Conservation (phyloP, 805 yeast genomes). For the Cyberlindnera bimundalis region DNA sequence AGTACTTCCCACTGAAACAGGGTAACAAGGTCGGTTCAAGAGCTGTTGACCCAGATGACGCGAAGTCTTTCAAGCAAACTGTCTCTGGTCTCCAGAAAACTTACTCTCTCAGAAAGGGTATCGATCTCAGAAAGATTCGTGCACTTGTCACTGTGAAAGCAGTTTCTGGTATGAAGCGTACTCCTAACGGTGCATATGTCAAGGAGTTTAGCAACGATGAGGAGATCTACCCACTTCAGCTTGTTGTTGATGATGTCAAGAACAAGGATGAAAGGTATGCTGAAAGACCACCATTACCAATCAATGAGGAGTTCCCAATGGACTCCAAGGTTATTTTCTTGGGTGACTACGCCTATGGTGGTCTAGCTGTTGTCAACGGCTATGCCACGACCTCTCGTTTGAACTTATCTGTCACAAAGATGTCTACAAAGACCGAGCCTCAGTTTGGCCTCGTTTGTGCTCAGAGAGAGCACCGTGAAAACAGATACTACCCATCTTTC, state of each 20-base stretch:
- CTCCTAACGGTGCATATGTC: constrained; percentile 65
- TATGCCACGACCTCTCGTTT: constrained; percentile 46
- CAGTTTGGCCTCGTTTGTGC: constrained; percentile 61
- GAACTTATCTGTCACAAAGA: constrained; percentile 50
- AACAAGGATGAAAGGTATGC: constrained; percentile 71
- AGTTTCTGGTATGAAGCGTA: constrained; percentile 75
- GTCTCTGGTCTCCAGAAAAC: constrained; percentile 37
- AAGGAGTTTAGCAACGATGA: constrained; percentile 60
- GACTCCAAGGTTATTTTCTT: constrained; percentile 71
- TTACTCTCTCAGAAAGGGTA: constrained; percentile 58
- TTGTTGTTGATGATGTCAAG: constrained; percentile 69
- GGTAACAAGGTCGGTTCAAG: constrained; percentile 34
- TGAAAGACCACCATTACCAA: constrained; percentile 71
- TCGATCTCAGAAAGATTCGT: constrained; percentile 47
- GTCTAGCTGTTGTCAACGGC: constrained; percentile 65
- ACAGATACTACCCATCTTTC: constrained; percentile 61
- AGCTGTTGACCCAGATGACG: constrained; percentile 45
- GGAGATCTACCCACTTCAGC: constrained; percentile 70
- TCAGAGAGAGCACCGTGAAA: constrained; percentile 48
- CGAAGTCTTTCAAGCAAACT: constrained; percentile 42
- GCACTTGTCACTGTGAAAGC: constrained; percentile 68
- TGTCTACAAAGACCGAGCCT: constrained; percentile 51
- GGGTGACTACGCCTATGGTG: constrained; percentile 86
- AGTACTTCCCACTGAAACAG: constrained; percentile 36
- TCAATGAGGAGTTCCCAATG: constrained; percentile 78